Conservation (phyloP, 345 rosid species). For the Cardamine chenopodiifolia region DNA sequence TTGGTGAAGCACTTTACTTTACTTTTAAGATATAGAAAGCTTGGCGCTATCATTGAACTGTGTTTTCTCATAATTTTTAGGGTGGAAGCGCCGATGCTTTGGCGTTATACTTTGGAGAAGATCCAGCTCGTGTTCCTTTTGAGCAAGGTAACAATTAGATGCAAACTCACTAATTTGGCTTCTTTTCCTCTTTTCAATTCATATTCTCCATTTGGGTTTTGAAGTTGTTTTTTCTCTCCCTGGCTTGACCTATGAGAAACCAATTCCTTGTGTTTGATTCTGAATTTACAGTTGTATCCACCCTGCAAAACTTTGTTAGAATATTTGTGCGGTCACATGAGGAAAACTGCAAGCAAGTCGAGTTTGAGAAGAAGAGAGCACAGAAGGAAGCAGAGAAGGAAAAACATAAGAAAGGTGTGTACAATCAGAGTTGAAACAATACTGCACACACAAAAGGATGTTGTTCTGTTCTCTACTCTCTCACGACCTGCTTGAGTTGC, state of each 20-base stretch:
- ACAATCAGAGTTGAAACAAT: constrained; percentile 30
- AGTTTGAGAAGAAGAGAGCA: constrained; percentile 64
- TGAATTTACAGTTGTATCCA: constrained; percentile 68
- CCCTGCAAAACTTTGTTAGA: constrained; percentile 71
- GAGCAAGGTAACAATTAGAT: constrained; percentile 65
- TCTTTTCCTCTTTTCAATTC: background rate
- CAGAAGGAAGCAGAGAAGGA: constrained; percentile 54
- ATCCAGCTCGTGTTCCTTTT: constrained; percentile 85
- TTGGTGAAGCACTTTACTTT: background rate
- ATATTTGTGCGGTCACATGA: constrained; percentile 74
- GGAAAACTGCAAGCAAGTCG: constrained; percentile 76
- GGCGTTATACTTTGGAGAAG: constrained; percentile 86
- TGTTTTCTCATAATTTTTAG: constrained; percentile 45
- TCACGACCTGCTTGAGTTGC: constrained; percentile 23
- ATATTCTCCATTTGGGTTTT: constrained; percentile 7
- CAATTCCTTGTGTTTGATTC: constrained; percentile 23
- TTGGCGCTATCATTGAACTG: constrained; percentile 3
- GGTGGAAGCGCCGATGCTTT: constrained; percentile 85
- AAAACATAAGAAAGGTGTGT: constrained; percentile 47
- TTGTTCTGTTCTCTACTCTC: constrained; percentile 24
- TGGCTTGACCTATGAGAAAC: constrained; percentile 6
- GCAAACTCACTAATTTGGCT: constrained; percentile 20
- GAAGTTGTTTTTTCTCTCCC: constrained; percentile 7
- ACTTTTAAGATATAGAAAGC: background rate
- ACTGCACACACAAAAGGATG: constrained; percentile 12